Evolutionary conservation across 768 basidiomycete genomes (phyloP).

Genomic region (Naematelia encephala): DNA sequence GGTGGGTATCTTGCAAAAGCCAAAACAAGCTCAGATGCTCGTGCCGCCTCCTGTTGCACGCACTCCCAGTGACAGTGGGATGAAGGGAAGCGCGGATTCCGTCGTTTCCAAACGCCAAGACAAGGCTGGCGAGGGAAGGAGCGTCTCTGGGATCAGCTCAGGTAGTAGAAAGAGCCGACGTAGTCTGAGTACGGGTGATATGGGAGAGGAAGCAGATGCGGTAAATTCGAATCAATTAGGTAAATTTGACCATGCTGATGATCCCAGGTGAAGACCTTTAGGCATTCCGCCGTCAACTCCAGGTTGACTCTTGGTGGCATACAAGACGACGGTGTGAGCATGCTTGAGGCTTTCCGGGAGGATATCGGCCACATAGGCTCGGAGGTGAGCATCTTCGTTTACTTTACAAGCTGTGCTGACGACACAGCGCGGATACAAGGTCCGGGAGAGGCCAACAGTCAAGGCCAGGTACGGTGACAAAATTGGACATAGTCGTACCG

Average conservation of each 20-base stretch:
- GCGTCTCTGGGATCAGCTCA: slow-evolving; percentile 3
- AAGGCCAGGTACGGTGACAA: slow-evolving; percentile 74
- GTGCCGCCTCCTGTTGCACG: background rate
- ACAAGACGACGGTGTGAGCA: slow-evolving; percentile 34
- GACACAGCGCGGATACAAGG: slow-evolving; percentile 65
- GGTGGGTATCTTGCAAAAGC: slow-evolving; percentile 27
- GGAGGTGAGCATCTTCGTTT: slow-evolving; percentile 28
- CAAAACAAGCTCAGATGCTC: background rate
- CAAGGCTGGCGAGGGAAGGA: slow-evolving; percentile 11
- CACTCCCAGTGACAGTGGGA: slow-evolving; percentile 9
- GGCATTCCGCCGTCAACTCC: slow-evolving; percentile 20
- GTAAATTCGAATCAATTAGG: slow-evolving; percentile 11
- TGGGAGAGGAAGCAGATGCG: slow-evolving; percentile 21
- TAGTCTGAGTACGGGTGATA: slow-evolving; percentile 46
- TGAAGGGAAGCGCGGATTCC: slow-evolving; percentile 21
- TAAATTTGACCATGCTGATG: slow-evolving; percentile 4
- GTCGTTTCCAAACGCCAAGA: slow-evolving; percentile 34
- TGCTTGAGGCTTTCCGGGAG: slow-evolving; percentile 44
- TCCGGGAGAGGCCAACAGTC: slow-evolving; percentile 70
- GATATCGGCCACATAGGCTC: slow-evolving; percentile 38
- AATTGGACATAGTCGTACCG: slow-evolving; percentile 65
- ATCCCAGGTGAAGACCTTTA: slow-evolving; percentile 16
- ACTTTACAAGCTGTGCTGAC: slow-evolving; percentile 5
- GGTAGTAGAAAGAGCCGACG: slow-evolving; percentile 20
- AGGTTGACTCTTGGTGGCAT: slow-evolving; percentile 40